Percentiles rank a stretch among this genome's conserved stretches.
Conservation (phyloP, 257 asterid species). For the Oldenlandia corymbosa region DNA sequence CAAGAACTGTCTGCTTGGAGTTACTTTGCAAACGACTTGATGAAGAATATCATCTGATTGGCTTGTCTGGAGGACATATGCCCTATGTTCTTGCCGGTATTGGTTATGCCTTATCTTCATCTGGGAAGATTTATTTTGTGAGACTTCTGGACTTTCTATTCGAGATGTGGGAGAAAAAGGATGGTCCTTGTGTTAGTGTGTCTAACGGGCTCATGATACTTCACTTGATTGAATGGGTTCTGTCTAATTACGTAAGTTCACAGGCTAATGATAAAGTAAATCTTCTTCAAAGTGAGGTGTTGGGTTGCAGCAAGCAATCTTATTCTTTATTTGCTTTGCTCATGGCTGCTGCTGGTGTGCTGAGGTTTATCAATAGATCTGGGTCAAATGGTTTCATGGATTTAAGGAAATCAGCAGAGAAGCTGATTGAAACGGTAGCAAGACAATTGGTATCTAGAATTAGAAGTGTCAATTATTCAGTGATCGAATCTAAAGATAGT, state of each 20-base stretch:
- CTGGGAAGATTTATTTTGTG: slow-evolving; percentile 34
- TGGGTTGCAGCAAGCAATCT: slow-evolving; percentile 39
- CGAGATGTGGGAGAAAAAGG: slow-evolving; percentile 55
- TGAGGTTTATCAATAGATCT: slow-evolving; percentile 63
- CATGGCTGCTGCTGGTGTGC: slow-evolving; percentile 81
- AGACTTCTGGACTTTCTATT: slow-evolving; percentile 47
- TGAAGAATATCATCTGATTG: slow-evolving; percentile 37
- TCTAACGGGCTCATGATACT: slow-evolving; percentile 72
- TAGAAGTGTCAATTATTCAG: slow-evolving; percentile 19
- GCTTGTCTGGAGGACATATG: slow-evolving; percentile 45
- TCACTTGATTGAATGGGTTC: slow-evolving; percentile 83
- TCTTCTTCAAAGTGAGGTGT: slow-evolving; percentile 32
- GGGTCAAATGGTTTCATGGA: slow-evolving; percentile 46
- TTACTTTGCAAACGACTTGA: slow-evolving; percentile 55
- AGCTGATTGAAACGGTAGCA: slow-evolving; percentile 45
- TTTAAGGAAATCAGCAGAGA: slow-evolving; percentile 48
- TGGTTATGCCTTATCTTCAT: slow-evolving; percentile 78
- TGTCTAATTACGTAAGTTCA: slow-evolving; percentile 44
- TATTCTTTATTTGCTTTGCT: slow-evolving; percentile 54
- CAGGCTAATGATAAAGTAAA: slow-evolving; percentile 50
- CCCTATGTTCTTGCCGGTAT: slow-evolving; percentile 64
- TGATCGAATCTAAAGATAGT: slow-evolving; percentile 25
- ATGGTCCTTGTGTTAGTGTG: slow-evolving; percentile 43
- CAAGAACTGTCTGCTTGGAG: slow-evolving; percentile 60
- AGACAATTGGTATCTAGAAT: slow-evolving; percentile 33